These are phyloP conservation scores for Cryptococcus sp. DNA, from an alignment of 1,284 basidiomycete species.

Conservation along the genomic window DNA sequence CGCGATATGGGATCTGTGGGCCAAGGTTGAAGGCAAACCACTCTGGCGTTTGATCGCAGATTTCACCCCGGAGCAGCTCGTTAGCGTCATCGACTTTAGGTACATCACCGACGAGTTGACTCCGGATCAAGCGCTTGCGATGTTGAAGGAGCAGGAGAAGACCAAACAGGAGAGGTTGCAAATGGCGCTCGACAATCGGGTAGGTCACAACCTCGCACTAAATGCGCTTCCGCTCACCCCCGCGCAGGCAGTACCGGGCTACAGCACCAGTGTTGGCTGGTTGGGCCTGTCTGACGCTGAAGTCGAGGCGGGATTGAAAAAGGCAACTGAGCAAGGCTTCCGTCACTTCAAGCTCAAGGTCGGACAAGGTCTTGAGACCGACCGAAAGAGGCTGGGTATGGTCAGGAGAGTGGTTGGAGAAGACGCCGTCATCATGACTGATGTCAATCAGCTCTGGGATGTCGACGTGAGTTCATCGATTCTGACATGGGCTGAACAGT, in stretches of 20 bases:
- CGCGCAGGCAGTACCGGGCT: slow-evolving; percentile 24
- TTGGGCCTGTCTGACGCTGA: slow-evolving; percentile 78
- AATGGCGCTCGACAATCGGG: slow-evolving; percentile 57
- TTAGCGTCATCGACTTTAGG: slow-evolving; percentile 76
- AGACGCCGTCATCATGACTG: slow-evolving; percentile 60
- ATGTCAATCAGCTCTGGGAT: slow-evolving; percentile 71
- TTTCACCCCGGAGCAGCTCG: slow-evolving; percentile 69
- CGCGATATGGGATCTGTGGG: slow-evolving; percentile 55
- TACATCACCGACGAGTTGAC: slow-evolving; percentile 92
- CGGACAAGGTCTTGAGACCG: slow-evolving; percentile 72
- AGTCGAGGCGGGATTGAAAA: slow-evolving; percentile 75
- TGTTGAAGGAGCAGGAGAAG: slow-evolving; percentile 72
- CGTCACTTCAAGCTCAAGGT: slow-evolving; percentile 96
- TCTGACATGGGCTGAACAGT: background rate
- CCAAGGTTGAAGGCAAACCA: slow-evolving; percentile 56
- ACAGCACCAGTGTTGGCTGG: slow-evolving; percentile 89
- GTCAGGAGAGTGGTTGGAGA: slow-evolving; percentile 91
- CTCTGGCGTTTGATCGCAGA: slow-evolving; percentile 58
- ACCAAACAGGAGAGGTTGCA: slow-evolving; percentile 73
- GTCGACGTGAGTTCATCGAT: slow-evolving; percentile 54
- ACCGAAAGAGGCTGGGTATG: slow-evolving; percentile 77
- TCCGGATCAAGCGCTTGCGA: slow-evolving; percentile 76
- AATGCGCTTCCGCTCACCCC: background rate
- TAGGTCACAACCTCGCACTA: background rate
- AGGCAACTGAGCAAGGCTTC: slow-evolving; percentile 79